These are phyloP conservation scores for Balakata baccata DNA, from an alignment of 345 rosid species.

Conservation along the genomic window DNA sequence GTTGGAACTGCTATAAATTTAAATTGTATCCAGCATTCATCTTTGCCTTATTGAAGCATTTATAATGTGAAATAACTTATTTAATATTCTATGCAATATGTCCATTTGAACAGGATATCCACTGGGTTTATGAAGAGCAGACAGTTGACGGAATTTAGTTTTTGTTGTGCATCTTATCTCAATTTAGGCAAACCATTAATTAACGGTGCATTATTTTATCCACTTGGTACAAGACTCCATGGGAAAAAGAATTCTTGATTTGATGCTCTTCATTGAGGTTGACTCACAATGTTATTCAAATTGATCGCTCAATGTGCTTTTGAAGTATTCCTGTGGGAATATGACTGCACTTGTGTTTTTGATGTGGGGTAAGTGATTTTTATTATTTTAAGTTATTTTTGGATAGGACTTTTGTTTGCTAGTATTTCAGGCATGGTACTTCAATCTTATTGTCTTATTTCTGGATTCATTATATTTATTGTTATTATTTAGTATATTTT, in stretches of 20 bases:
- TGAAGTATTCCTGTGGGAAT: no score
- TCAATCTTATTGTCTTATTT: no score
- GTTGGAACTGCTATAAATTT: neutral
- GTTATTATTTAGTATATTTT: no score
- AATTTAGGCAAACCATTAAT: constrained; percentile 3
- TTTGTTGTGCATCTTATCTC: constrained; percentile 1
- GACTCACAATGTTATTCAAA: neutral
- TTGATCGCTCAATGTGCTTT: neutral
- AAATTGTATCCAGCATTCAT: neutral
- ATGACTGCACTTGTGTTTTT: no score
- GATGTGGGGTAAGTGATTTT: no score
- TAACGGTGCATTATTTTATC: neutral
- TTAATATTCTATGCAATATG: neutral
- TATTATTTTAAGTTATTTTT: no score
- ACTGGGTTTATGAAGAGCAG: constrained; percentile 42
- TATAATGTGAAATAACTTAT: constrained; percentile 5
- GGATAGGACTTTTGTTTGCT: no score
- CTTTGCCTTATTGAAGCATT: constrained; percentile 9
- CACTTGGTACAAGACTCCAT: neutral
- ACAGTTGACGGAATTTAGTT: constrained; percentile 28
- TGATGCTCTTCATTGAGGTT: neutral
- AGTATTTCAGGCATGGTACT: no score
- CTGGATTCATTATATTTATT: no score
- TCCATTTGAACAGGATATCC: constrained; percentile 43
- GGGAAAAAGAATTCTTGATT: neutral